A percentile compares a stretch with the other conserved stretches of the same genome.
Evolutionary conservation across 2,329 filamentous ascomycete species (phyloP).

Genomic region (Botrytis sinoallii): DNA sequence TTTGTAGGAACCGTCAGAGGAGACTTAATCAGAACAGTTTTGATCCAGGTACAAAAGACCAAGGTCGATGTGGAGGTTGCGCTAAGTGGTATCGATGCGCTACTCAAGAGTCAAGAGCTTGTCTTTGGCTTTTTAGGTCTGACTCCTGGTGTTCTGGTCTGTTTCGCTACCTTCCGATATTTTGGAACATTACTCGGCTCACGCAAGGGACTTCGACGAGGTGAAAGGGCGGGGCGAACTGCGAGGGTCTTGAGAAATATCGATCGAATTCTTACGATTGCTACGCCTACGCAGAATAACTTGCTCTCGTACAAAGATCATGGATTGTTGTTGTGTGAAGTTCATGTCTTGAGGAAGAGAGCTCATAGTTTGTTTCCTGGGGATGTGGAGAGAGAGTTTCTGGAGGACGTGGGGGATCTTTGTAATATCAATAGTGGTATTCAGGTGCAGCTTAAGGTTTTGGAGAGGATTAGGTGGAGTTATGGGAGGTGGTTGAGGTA

Average conservation of each 20-base stretch:
- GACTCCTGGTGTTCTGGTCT: constrained; percentile 88
- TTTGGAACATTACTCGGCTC: constrained; percentile 66
- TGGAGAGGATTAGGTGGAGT: constrained; percentile 85
- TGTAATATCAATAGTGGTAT: constrained; percentile 76
- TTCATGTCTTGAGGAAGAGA: constrained; percentile 74
- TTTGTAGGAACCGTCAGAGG: constrained; percentile 80
- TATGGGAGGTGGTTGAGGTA: constrained; percentile 70
- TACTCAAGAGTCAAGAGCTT: constrained; percentile 93
- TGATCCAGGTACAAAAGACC: constrained; percentile 98
- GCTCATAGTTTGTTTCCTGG: constrained; percentile 66
- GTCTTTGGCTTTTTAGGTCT: constrained; percentile 97
- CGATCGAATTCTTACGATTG: constrained; percentile 72
- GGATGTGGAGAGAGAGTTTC: constrained; percentile 76
- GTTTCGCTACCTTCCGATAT: constrained; percentile 71
- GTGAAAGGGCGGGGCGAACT: constrained; percentile 65
- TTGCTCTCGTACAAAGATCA: constrained; percentile 89
- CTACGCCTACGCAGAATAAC: constrained; percentile 66
- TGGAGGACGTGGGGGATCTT: constrained; percentile 83
- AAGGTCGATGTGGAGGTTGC: constrained; percentile 98
- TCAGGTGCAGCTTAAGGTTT: constrained; percentile 70
- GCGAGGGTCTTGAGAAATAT: constrained; percentile 82
- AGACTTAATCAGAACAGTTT: constrained; percentile 81
- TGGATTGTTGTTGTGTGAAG: constrained; percentile 83
- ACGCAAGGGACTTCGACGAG: constrained; percentile 63
- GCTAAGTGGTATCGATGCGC: constrained; percentile 89